Conservation (phyloP, 768 basidiomycete genomes). For the Lentinus brumalis region DNA sequence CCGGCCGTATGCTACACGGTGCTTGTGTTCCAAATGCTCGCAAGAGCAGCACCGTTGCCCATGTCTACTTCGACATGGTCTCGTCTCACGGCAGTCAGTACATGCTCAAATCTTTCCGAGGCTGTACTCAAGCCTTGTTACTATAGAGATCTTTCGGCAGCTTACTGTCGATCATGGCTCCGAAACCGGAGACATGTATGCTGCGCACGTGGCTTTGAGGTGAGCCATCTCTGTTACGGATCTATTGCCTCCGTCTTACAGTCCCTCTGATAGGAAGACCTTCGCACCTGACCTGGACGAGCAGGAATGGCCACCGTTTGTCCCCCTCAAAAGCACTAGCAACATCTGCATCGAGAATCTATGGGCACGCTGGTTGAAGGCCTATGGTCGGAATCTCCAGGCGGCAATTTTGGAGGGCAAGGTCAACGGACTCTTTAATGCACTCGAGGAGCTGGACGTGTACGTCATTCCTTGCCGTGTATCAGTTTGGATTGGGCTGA, state of each 20-base stretch:
- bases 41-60: slow-evolving; percentile 27
- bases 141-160: slow-evolving; percentile 31
- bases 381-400: too few species aligned
- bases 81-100: not conserved
- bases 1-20: slow-evolving; percentile 21
- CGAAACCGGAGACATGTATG: slow-evolving; percentile 34
- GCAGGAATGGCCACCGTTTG: too few species aligned
- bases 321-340: too few species aligned
- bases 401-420: too few species aligned
- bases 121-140: not conserved
- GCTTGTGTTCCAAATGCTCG: slow-evolving; percentile 31
- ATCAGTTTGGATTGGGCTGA: too few species aligned
- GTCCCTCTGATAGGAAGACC: not conserved
- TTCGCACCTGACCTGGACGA: too few species aligned
- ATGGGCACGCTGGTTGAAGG: too few species aligned
- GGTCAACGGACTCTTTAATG: too few species aligned
- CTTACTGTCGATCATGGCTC: slow-evolving; percentile 34
- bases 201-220: slow-evolving; percentile 4
- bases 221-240: not conserved
- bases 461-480: too few species aligned
- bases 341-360: too few species aligned
- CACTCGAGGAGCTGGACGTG: too few species aligned
- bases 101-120: not conserved
- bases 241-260: not conserved
- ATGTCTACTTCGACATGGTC: slow-evolving; percentile 37